Percentiles rank a stretch among this genome's conserved stretches.
These are phyloP conservation scores for Calamus simplicifolius DNA, from an alignment of 176 grass and related monocot species.

Conservation along the genomic window DNA sequence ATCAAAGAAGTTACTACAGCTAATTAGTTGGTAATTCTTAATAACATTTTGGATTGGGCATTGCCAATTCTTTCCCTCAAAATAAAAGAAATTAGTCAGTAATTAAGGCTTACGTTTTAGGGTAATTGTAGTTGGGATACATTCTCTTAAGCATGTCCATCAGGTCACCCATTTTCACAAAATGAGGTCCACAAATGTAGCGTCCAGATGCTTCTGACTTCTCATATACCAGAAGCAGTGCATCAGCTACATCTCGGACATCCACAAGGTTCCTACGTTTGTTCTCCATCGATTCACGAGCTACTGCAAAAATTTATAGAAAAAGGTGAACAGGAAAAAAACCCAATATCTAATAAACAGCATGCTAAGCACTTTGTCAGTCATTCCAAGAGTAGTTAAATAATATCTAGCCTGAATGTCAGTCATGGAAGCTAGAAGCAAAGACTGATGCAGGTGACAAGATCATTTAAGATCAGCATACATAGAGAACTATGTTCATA, in stretches of 20 bases:
- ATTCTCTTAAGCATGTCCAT: conserved; percentile 24
- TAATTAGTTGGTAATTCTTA: too few species aligned
- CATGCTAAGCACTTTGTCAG: too few species aligned
- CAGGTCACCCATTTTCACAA: conserved; percentile 20
- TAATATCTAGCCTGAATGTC: too few species aligned
- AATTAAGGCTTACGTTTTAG: conserved; percentile 34
- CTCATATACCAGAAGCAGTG: conserved; percentile 40
- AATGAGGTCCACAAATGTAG: conserved; percentile 35
- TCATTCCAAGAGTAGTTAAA: too few species aligned
- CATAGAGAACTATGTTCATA: too few species aligned
- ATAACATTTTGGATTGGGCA: too few species aligned
- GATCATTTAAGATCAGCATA: too few species aligned
- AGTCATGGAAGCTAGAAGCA: too few species aligned
- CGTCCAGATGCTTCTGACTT: conserved; percentile 41
- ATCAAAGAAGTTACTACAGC: background rate
- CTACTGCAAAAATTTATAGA: conserved; percentile 14
- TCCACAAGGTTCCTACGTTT: conserved; percentile 40
- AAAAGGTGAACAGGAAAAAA: background rate
- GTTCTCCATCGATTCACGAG: conserved; percentile 6
- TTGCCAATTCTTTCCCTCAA: too few species aligned
- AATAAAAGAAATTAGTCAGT: background rate
- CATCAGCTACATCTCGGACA: conserved; percentile 56
- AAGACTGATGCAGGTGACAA: too few species aligned
- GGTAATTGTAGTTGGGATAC: conserved; percentile 31
- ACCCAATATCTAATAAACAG: too few species aligned